A percentile compares a stretch with the other conserved stretches of the same genome.
phyloP scores from a whole-genome alignment of 495 filamentous ascomycete species.

The Pseudoneurospora amorphoporcata region DNA sequence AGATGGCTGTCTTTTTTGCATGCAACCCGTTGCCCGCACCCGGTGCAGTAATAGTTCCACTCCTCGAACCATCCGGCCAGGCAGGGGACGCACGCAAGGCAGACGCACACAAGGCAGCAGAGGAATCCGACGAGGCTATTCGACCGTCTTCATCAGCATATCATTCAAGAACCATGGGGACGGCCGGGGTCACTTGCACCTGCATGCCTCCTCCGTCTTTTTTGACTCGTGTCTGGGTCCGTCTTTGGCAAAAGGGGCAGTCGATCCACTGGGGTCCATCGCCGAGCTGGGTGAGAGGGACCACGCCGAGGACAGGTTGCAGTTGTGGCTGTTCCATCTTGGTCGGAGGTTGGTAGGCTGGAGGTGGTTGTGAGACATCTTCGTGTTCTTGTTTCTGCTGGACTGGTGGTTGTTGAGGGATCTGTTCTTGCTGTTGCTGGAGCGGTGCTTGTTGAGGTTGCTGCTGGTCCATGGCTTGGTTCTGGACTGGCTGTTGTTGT shows the following conservation, averaged over 20 bases:
- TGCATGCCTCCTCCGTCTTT: slow-evolving; percentile 23
- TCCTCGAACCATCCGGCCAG: slow-evolving; percentile 26
- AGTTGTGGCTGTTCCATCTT: background rate
- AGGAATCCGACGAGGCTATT: slow-evolving; percentile 18
- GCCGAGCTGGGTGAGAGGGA: slow-evolving; percentile 16
- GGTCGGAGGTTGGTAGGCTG: background rate
- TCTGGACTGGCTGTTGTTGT: background rate
- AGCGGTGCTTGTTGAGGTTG: background rate
- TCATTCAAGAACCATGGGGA: background rate
- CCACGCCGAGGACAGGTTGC: slow-evolving; percentile 8
- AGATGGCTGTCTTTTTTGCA: slow-evolving; percentile 9
- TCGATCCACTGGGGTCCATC: slow-evolving; percentile 17
- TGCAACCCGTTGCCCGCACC: slow-evolving; percentile 19
- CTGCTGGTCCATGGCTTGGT: background rate
- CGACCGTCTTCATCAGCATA: background rate
- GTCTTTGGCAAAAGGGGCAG: slow-evolving; percentile 22
- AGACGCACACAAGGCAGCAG: slow-evolving; percentile 22
- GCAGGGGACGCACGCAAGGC: slow-evolving; percentile 23
- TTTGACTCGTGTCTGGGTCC: slow-evolving; percentile 7
- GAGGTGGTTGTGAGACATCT: background rate
- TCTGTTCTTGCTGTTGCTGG: background rate
- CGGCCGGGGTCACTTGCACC: slow-evolving; percentile 9
- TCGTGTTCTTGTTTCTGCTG: background rate
- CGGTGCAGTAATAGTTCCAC: slow-evolving; percentile 16
- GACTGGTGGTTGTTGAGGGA: background rate